phyloP scores from a whole-genome alignment of 225 moss, liverwort and hornwort genomes.

The Neckera pumila region DNA sequence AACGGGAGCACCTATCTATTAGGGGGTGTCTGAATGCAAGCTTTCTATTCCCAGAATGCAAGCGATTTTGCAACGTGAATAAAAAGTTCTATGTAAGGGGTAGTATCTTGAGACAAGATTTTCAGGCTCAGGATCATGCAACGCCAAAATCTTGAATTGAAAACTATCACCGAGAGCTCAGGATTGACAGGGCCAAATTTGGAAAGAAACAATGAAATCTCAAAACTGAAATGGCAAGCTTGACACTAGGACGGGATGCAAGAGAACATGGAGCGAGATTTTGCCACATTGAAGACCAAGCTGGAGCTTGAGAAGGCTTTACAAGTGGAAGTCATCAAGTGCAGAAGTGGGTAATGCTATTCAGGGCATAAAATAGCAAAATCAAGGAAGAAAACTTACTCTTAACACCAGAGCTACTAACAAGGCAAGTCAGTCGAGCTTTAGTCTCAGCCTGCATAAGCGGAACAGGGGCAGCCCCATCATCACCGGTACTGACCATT shows the following conservation, averaged over 20 bases:
- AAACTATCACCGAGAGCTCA: not conserved
- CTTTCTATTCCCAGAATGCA: not conserved
- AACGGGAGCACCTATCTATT: not conserved
- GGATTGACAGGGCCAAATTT: not conserved
- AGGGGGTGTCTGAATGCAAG: not conserved
- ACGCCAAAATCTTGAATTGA: too few relatives aligned
- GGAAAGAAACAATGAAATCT: not conserved
- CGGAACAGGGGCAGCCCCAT: slow-evolving; percentile 22
- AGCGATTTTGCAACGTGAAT: not conserved
- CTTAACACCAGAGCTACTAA: slow-evolving; percentile 50
- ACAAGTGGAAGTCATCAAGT: not conserved
- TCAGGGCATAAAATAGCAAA: not conserved
- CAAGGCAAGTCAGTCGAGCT: slow-evolving; percentile 84
- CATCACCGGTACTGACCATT: slow-evolving; percentile 22
- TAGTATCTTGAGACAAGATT: not conserved
- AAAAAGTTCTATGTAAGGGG: not conserved
- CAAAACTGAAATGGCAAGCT: not conserved
- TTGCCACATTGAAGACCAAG: not conserved
- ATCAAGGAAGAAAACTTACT: slow-evolving; percentile 33
- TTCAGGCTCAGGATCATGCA: too few relatives aligned
- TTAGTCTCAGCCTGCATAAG: slow-evolving; percentile 73
- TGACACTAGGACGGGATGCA: not conserved
- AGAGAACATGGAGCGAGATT: not conserved
- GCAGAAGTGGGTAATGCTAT: not conserved
- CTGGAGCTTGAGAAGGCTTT: not conserved